phyloP scores from a whole-genome alignment of 306 rosid species.

The Quercus bicolor region DNA sequence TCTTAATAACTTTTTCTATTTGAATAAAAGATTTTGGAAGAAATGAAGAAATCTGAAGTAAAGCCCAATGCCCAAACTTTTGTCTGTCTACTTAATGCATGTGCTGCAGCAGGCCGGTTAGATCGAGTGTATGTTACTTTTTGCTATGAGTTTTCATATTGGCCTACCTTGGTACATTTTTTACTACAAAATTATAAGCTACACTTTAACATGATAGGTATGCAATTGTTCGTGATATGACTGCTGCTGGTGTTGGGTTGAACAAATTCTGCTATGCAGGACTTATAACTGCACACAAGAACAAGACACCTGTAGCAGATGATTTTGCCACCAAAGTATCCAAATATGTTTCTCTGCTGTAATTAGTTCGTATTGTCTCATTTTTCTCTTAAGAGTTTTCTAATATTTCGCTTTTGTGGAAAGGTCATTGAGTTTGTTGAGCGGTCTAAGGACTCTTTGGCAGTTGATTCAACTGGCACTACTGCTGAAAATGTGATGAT shows the following conservation, averaged over 20 bases:
- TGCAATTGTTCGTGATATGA: constrained; percentile 93
- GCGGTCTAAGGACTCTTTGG: constrained; percentile 73
- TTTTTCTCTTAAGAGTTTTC: constrained; percentile 8
- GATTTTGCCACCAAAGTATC: constrained; percentile 80
- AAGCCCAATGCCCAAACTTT: constrained; percentile 81
- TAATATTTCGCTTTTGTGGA: constrained; percentile 28
- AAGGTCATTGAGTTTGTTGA: constrained; percentile 91
- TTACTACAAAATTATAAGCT: constrained; percentile 10
- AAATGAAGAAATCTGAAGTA: constrained; percentile 73
- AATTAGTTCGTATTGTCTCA: constrained; percentile 7
- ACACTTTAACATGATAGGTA: constrained; percentile 48
- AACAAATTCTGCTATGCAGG: constrained; percentile 89
- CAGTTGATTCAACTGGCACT: constrained; percentile 58
- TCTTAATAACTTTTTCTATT: constrained; percentile 4
- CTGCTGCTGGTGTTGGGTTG: constrained; percentile 94
- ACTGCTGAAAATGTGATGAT: constrained; percentile 86
- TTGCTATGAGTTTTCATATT: constrained; percentile 2
- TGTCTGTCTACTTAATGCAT: constrained; percentile 82
- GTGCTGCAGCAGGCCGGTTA: constrained; percentile 76
- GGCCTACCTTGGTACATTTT: constrained; percentile 8
- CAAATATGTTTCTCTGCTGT: constrained; percentile 11
- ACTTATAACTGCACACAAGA: constrained; percentile 75
- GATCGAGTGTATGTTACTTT: constrained; percentile 75
- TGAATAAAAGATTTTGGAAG: constrained; percentile 69
- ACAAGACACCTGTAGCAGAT: constrained; percentile 63